Conservation (phyloP, 441 rosid genomes). For the Eruca vesicaria region DNA sequence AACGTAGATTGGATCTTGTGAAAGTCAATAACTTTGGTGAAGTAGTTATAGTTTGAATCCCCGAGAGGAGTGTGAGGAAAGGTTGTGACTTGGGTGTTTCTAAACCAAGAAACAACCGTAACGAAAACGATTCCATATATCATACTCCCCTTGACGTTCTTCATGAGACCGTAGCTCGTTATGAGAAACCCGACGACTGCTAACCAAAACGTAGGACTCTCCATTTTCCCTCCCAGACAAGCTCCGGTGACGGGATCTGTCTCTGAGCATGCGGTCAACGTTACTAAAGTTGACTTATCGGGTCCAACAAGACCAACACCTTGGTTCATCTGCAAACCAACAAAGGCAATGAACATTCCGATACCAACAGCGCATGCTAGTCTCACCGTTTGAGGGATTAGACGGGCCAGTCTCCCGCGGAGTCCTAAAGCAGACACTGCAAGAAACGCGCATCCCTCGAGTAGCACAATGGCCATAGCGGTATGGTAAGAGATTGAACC, state of each 20-base stretch:
- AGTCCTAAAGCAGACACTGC: conserved; percentile 60
- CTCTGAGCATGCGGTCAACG: conserved; percentile 58
- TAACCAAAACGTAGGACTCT: conserved; percentile 82
- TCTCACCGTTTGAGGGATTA: conserved; percentile 63
- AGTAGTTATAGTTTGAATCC: conserved; percentile 59
- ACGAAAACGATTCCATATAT: conserved; percentile 69
- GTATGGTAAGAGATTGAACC: conserved; percentile 70
- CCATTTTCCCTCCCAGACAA: conserved; percentile 63
- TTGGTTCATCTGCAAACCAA: conserved; percentile 72
- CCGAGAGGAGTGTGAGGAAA: conserved; percentile 63
- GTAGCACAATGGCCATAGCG: conserved; percentile 63
- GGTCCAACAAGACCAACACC: conserved; percentile 86
- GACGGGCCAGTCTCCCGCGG: conserved; percentile 60
- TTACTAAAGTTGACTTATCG: conserved; percentile 65
- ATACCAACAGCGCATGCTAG: conserved; percentile 69
- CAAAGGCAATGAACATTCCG: conserved; percentile 82
- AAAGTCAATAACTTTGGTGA: conserved; percentile 65
- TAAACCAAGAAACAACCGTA: conserved; percentile 75
- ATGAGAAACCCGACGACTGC: conserved; percentile 64
- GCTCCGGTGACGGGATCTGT: conserved; percentile 56
- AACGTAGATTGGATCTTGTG: conserved; percentile 70
- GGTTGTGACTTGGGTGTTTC: conserved; percentile 62
- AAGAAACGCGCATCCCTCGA: conserved; percentile 67
- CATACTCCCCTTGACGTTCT: conserved; percentile 77
- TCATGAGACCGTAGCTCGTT: conserved; percentile 66